Percentiles rank a stretch among this genome's conserved stretches.
Conservation (phyloP, 1,284 basidiomycete genomes). For the Phylloporus sp. region DNA sequence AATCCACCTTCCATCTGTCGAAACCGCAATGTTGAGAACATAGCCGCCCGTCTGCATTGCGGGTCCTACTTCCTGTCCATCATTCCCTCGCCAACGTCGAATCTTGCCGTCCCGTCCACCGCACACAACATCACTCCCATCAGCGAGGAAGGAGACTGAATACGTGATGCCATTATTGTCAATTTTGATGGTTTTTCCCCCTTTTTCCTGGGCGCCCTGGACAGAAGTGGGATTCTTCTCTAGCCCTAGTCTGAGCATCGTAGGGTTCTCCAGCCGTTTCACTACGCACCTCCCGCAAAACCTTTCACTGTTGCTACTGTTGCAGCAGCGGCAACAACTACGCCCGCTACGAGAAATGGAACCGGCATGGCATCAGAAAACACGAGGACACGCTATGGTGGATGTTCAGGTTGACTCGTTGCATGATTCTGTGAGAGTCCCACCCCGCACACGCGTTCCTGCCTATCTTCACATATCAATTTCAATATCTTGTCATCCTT, state of each 20-base stretch:
- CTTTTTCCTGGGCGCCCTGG: no score
- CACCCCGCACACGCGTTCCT: neutral
- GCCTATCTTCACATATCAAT: neutral
- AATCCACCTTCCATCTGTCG: constrained; percentile 6
- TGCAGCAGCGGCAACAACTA: neutral
- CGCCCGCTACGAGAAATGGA: neutral
- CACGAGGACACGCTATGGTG: neutral
- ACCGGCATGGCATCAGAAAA: neutral
- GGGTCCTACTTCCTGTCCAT: neutral
- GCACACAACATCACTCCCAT: neutral
- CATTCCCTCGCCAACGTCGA: neutral
- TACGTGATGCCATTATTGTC: neutral
- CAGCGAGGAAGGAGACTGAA: neutral
- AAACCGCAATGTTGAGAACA: constrained; percentile 7
- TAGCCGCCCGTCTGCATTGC: constrained; percentile 1
- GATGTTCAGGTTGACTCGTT: neutral
- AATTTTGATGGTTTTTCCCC: neutral
- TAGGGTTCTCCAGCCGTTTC: neutral
- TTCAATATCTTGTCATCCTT: no score
- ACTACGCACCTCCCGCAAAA: neutral
- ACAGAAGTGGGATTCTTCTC: neutral
- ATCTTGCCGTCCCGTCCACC: neutral
- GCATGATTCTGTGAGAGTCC: neutral
- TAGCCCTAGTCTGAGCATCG: neutral
- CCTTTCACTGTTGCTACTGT: neutral